Conservation (phyloP, 345 rosid genomes). For the Ceriops decandra region DNA sequence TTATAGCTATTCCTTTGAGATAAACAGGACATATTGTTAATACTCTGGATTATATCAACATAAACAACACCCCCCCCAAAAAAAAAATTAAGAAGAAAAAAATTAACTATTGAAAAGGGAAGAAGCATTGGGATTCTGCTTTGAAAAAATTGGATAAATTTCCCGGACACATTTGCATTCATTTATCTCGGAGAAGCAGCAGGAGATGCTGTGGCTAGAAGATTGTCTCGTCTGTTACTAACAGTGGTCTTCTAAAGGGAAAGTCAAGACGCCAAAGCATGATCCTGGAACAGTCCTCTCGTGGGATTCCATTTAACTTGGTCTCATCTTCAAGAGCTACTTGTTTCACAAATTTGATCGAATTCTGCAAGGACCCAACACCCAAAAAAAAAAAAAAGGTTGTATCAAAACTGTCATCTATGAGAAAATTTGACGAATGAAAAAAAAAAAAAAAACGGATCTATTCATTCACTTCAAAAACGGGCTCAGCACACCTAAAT, state of each 20-base stretch:
- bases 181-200: not conserved
- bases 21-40: not conserved
- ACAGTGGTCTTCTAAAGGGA: constrained; percentile 9
- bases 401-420: not conserved
- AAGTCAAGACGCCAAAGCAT: constrained; percentile 77
- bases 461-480: not conserved
- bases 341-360: constrained; percentile 79
- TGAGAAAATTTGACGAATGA: too few relatives aligned
- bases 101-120: not conserved
- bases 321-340: constrained; percentile 75
- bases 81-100: not conserved
- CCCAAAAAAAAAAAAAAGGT: not conserved
- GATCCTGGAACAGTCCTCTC: constrained; percentile 72
- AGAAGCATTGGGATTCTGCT: not conserved
- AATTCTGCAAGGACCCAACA: constrained; percentile 41
- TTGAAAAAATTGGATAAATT: not conserved
- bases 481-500: not conserved
- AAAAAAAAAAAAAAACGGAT: not conserved
- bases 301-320: constrained; percentile 67
- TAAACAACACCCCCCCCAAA: not conserved
- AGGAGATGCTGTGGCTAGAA: not conserved
- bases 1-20: not conserved
- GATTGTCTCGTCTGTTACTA: not conserved
- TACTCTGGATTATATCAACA: not conserved
- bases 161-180: not conserved